A percentile compares a stretch with the other conserved stretches of the same genome.
Evolutionary conservation across 257 asterid species (phyloP).

Genomic region (Solanum peruvianum): DNA sequence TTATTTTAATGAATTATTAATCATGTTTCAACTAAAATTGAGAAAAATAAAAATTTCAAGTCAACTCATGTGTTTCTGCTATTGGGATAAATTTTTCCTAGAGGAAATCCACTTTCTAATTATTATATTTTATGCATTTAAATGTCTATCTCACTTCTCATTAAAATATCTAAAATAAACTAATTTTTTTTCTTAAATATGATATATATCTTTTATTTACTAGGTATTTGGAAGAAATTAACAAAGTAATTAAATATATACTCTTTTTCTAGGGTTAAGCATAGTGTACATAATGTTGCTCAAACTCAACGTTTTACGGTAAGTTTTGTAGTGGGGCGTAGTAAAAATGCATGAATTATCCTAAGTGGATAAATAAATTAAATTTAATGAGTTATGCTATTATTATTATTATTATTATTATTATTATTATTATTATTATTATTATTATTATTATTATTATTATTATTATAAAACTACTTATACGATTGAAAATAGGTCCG

Average conservation of each 20-base stretch:
- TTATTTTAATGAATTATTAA: neutral
- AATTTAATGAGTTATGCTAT: no score
- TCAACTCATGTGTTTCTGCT: neutral
- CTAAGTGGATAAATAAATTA: no score
- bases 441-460: no score
- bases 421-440: no score
- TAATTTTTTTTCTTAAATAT: neutral
- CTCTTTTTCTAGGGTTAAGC: no score
- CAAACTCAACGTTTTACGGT: no score
- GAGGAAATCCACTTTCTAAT: neutral
- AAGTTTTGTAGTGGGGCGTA: no score
- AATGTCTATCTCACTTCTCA: neutral
- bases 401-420: no score
- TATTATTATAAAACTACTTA: no score
- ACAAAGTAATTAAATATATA: neutral
- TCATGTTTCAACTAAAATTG: neutral
- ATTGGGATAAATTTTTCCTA: neutral
- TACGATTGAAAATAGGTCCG: no score
- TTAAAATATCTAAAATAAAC: neutral
- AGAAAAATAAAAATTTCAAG: neutral
- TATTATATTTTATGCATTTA: neutral
- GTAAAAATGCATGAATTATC: no score
- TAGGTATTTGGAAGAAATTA: neutral
- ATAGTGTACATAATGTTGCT: no score
- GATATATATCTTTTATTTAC: neutral